A percentile compares a stretch with the other conserved stretches of the same genome.
These are phyloP conservation scores for Salinomyces thailandicus DNA, from an alignment of 2,329 filamentous ascomycete species.

Conservation along the genomic window DNA sequence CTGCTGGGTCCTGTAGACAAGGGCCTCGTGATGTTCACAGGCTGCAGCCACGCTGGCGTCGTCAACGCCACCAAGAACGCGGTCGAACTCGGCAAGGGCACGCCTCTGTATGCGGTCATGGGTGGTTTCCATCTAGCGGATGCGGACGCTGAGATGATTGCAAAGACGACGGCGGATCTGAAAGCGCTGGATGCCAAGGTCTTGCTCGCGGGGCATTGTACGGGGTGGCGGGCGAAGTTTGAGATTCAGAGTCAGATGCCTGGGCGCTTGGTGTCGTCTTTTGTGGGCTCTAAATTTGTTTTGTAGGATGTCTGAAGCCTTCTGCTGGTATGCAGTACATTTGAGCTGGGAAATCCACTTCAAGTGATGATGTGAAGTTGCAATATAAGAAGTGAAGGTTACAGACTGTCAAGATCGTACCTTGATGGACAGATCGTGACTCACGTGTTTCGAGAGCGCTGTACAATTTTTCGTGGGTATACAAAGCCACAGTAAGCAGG, in stretches of 20 bases:
- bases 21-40: slow-evolving; percentile 21
- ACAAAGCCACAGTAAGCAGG: too few species aligned
- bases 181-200: slow-evolving; percentile 14
- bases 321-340: too few species aligned
- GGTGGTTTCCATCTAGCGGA: slow-evolving; percentile 23
- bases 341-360: too few species aligned
- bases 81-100: slow-evolving; percentile 11
- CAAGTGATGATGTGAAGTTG: too few species aligned
- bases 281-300: slow-evolving; percentile 18
- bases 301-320: too few species aligned
- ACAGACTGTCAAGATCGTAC: too few species aligned
- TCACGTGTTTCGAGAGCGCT: too few species aligned
- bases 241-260: slow-evolving; percentile 18
- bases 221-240: slow-evolving; percentile 22
- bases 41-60: slow-evolving; percentile 21
- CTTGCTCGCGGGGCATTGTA: slow-evolving; percentile 19
- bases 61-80: slow-evolving; percentile 18
- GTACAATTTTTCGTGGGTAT: too few species aligned
- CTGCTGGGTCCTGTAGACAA: slow-evolving; percentile 10
- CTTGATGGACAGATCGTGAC: too few species aligned
- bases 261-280: slow-evolving; percentile 18
- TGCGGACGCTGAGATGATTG: slow-evolving; percentile 14
- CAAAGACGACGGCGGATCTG: slow-evolving; percentile 13
- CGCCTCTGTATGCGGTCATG: slow-evolving; percentile 21
- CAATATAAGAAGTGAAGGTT: too few species aligned